Percentiles rank a stretch among this genome's conserved stretches.
Conservation (phyloP, 345 rosid species). For the Boechera stricta region DNA sequence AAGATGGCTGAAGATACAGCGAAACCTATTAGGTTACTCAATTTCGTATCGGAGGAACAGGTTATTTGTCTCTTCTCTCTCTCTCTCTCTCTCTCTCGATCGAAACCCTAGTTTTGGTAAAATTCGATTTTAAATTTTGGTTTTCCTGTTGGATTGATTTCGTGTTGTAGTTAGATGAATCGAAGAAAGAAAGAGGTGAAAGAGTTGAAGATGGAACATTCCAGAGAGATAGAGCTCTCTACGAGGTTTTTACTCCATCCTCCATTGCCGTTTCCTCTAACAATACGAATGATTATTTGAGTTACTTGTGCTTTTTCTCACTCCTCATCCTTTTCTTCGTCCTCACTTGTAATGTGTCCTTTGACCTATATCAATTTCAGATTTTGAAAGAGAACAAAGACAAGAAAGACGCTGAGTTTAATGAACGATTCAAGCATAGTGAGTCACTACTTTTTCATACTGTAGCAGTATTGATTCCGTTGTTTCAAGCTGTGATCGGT, state of each 20-base stretch:
- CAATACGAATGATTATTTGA: neutral
- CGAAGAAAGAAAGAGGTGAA: slow-evolving; percentile 88
- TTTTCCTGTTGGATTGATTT: slow-evolving; percentile 17
- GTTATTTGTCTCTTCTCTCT: slow-evolving; percentile 29
- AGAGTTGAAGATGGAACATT: slow-evolving; percentile 95
- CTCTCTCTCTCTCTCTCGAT: neutral
- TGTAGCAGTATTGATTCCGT: neutral
- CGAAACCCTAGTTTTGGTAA: slow-evolving; percentile 1
- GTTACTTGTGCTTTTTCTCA: neutral
- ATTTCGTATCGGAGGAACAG: slow-evolving; percentile 92
- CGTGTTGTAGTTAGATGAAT: slow-evolving; percentile 69
- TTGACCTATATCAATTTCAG: slow-evolving; percentile 45
- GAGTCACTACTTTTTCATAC: slow-evolving; percentile 41
- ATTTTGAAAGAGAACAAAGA: slow-evolving; percentile 95
- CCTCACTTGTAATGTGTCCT: neutral
- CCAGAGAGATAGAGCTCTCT: slow-evolving; percentile 88
- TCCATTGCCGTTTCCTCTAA: neutral
- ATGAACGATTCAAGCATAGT: slow-evolving; percentile 96
- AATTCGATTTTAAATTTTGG: neutral
- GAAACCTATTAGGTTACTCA: slow-evolving; percentile 73
- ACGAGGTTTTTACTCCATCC: slow-evolving; percentile 56
- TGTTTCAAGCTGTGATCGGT: neutral
- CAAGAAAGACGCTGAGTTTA: slow-evolving; percentile 92
- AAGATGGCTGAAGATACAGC: slow-evolving; percentile 73
- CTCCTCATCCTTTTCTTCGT: neutral